Evolutionary conservation across 73 alveolate species (phyloP).

Genomic region (Diophrys appendiculata): DNA sequence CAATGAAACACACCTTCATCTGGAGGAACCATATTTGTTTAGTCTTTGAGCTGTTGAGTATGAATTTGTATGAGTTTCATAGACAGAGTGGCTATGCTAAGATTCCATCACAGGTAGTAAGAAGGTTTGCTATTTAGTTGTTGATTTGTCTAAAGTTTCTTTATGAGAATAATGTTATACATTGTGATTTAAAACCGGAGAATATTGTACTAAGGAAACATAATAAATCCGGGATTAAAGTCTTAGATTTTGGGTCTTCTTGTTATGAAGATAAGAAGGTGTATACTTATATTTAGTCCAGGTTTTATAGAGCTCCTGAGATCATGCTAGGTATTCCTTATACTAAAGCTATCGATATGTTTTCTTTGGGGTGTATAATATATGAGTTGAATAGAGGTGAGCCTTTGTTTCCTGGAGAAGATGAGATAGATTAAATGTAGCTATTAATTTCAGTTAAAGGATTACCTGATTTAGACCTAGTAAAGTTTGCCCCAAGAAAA

Average conservation of each 20-base stretch:
- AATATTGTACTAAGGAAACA: conserved; percentile 65
- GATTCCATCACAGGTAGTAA: conserved; percentile 4
- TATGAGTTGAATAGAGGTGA: background rate
- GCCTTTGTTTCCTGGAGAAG: conserved; percentile 14
- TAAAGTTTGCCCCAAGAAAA: background rate
- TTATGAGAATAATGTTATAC: conserved; percentile 51
- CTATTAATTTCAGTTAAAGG: background rate
- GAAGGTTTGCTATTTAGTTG: conserved; percentile 35
- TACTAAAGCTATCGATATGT: conserved; percentile 6
- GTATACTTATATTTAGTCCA: conserved; percentile 10
- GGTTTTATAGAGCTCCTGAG: conserved; percentile 25
- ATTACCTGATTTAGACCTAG: background rate
- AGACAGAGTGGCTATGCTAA: conserved; percentile 32
- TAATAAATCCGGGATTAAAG: conserved; percentile 33
- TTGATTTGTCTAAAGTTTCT: conserved; percentile 37
- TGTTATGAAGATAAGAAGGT: background rate
- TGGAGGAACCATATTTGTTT: conserved; percentile 71
- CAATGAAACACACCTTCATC: conserved; percentile 63
- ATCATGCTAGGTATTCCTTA: conserved; percentile 12
- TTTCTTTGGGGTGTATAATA: background rate
- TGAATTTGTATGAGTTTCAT: conserved; percentile 39
- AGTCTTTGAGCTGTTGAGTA: conserved; percentile 48
- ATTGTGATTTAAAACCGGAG: conserved; percentile 89
- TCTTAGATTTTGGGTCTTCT: background rate
- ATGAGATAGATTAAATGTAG: background rate